Evolutionary conservation across 1,284 basidiomycete species (phyloP), one percentile per base, ranked within the genome.

Genomic region (Anthracocystis panici-leucophaei): DNA sequence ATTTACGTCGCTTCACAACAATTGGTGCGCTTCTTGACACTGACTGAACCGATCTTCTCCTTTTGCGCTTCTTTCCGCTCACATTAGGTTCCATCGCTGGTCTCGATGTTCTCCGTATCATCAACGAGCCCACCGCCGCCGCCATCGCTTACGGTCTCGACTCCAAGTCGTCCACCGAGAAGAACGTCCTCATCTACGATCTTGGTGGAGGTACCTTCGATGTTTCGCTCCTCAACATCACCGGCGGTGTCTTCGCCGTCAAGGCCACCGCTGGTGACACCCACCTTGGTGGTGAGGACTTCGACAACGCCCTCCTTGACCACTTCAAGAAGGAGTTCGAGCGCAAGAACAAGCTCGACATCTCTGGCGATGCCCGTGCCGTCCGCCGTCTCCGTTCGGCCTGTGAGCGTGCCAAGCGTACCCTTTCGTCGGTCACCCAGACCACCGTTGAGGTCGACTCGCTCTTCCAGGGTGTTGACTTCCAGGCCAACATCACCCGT

Each of bases 181-280:
- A 95, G 89, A 97, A 96, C 86, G 96, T 99, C 71, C 91, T 99
- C 86, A 98, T 99, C 87, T 99, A 97, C 90, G 96, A 99, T 89
- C 90, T 99, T 74, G 96, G 96, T 86, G 96, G 96, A 90, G 97
- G 89, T 85, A 90, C 89, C 73, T 90, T 90, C 87, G 89, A 90
- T 88, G 89, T 90, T 70, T 90, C 89, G 64, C 88, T 90, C 71
- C 87, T 90, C 60, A 88, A 89, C 85, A 90, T 90, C 86, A 88
- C 88, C 60, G 89, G 88, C 75, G 89, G 89, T 86, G 88, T 90
- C 82, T 90, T 90, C 86, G 88, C 88, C 82, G 89, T 90, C 87
- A 90, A 90, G 88, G 89, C 89, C 75, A 90, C 89, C 65, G 87
- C 87, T 62, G 88, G 88, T 84, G 88, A 88, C 85, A 88, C 87